Evolutionary conservation across 805 yeast species (phyloP).

Genomic region (Babjeviella inositovora): DNA sequence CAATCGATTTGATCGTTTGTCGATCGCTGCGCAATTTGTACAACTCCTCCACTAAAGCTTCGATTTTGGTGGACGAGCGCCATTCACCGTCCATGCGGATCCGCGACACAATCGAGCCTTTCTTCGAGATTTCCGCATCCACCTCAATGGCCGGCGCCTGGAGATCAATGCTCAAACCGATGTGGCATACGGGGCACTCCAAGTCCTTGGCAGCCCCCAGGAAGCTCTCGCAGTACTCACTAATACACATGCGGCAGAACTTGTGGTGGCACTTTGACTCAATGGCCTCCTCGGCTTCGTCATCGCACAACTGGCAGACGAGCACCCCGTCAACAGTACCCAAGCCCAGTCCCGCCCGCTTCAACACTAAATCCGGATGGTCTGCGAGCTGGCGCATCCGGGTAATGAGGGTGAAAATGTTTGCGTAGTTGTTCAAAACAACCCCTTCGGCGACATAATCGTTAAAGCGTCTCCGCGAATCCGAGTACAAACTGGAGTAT

Average conservation of each 20-base stretch:
- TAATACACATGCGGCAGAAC: constrained; percentile 85
- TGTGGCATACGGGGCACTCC: constrained; percentile 94
- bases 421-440: constrained; percentile 90
- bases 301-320: constrained; percentile 89
- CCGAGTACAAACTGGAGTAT: constrained; percentile 75
- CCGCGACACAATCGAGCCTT: constrained; percentile 68
- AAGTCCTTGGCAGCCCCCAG: constrained; percentile 41
- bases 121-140: constrained; percentile 39
- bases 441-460: constrained; percentile 95
- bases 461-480: constrained; percentile 74
- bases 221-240: constrained; percentile 76
- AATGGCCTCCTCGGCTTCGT: constrained; percentile 96
- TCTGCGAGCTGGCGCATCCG: constrained; percentile 97
- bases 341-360: constrained; percentile 33
- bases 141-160: constrained; percentile 76
- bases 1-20: constrained; percentile 87
- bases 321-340: constrained; percentile 28
- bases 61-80: constrained; percentile 93
- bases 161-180: constrained; percentile 79
- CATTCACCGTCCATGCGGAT: constrained; percentile 79
- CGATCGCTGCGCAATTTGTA: constrained; percentile 75
- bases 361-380: constrained; percentile 89
- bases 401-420: constrained; percentile 88
- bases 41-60: constrained; percentile 87
- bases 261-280: constrained; percentile 88